Evolutionary conservation across 1,284 basidiomycete species (phyloP).

Genomic region (Wallemia ichthyophaga): DNA sequence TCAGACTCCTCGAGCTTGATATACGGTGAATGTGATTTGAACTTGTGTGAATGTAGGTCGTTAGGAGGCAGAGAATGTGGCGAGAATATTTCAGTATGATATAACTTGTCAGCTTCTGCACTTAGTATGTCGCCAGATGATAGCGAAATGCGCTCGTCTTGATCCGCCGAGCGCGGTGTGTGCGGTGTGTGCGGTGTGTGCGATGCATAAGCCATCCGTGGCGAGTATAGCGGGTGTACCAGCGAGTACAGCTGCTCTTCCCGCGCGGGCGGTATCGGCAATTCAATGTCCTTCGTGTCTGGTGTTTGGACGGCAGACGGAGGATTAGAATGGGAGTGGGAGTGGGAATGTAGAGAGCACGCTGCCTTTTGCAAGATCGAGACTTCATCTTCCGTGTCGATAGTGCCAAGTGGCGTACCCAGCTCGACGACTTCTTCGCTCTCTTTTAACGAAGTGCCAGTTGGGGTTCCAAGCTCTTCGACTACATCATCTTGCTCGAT

Average conservation of each 20-base stretch:
- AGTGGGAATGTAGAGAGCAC: too few relatives aligned
- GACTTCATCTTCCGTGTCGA: too few relatives aligned
- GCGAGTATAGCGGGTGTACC: neutral
- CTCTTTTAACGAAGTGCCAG: too few relatives aligned
- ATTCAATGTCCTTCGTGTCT: neutral
- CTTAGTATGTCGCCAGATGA: neutral
- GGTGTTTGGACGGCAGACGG: neutral
- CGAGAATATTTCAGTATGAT: neutral
- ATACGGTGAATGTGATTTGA: neutral
- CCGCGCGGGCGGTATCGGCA: neutral
- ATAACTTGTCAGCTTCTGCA: neutral
- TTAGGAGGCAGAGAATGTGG: neutral
- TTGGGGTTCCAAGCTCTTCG: too few relatives aligned
- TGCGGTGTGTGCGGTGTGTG: too few relatives aligned
- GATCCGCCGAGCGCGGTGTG: neutral
- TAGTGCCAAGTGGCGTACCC: too few relatives aligned
- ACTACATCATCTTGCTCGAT: too few relatives aligned
- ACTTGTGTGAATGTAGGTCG: neutral
- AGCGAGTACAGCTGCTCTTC: slow-evolving; percentile 1
- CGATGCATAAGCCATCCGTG: neutral
- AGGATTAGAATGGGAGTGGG: neutral
- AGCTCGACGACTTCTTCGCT: too few relatives aligned
- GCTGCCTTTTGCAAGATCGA: too few relatives aligned
- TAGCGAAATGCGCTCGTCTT: neutral
- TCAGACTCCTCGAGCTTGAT: neutral